These are phyloP conservation scores for Aspergillus sp. DNA, from an alignment of 2,329 filamentous ascomycete genomes.

Conservation along the genomic window DNA sequence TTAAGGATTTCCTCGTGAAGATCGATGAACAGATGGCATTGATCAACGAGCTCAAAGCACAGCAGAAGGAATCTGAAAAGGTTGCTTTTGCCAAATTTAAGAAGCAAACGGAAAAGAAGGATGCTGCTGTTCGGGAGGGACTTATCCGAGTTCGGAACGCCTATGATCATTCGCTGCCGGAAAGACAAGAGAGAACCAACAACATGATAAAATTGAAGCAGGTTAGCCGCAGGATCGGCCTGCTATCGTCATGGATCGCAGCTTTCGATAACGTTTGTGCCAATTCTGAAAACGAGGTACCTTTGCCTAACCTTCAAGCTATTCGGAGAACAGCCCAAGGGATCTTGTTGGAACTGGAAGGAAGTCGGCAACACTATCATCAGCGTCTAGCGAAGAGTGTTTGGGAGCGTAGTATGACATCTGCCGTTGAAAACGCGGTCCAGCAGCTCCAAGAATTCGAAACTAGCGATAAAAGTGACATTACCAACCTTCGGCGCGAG, in stretches of 20 bases:
- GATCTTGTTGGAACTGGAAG: slow-evolving; percentile 83
- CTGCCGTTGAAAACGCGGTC: slow-evolving; percentile 81
- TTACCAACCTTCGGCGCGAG: slow-evolving; percentile 73
- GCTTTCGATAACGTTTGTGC: slow-evolving; percentile 85
- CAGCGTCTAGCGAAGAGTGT: slow-evolving; percentile 75
- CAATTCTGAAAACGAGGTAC: slow-evolving; percentile 64
- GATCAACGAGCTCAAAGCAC: slow-evolving; percentile 91
- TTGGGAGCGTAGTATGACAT: slow-evolving; percentile 87
- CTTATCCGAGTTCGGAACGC: slow-evolving; percentile 75
- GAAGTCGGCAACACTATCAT: slow-evolving; percentile 86
- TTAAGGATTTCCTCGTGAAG: slow-evolving; percentile 98
- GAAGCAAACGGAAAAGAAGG: slow-evolving; percentile 85
- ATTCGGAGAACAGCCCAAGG: slow-evolving; percentile 88
- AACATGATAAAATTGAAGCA: slow-evolving; percentile 80
- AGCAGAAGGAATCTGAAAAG: slow-evolving; percentile 85
- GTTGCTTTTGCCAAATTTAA: slow-evolving; percentile 83
- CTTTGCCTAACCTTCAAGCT: slow-evolving; percentile 65
- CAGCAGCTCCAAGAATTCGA: slow-evolving; percentile 74
- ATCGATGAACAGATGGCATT: slow-evolving; percentile 98
- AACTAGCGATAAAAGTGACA: slow-evolving; percentile 64
- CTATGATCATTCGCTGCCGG: slow-evolving; percentile 75
- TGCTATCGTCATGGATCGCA: slow-evolving; percentile 89
- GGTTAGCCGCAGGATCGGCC: slow-evolving; percentile 78
- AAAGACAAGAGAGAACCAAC: slow-evolving; percentile 75
- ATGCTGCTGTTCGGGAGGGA: slow-evolving; percentile 73